Conservation (phyloP, 1,284 basidiomycete species). For the Papiliotrema laurentii region DNA sequence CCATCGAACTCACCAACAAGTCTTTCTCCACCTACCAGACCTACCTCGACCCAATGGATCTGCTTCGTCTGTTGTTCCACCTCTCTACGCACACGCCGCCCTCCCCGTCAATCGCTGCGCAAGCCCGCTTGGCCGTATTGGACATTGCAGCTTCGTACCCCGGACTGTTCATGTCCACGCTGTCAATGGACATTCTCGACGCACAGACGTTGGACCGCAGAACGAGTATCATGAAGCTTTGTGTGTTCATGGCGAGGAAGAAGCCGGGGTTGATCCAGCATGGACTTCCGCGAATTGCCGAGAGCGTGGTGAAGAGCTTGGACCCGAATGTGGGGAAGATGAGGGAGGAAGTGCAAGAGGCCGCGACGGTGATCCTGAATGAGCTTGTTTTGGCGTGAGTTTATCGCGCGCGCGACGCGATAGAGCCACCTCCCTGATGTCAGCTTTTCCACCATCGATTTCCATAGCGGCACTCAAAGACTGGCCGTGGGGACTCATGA, state of each 20-base stretch:
- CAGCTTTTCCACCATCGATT: constrained; percentile 88
- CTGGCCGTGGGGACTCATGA: constrained; percentile 92
- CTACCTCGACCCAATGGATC: constrained; percentile 84
- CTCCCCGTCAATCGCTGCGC: constrained; percentile 31
- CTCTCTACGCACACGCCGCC: constrained; percentile 71
- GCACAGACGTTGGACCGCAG: constrained; percentile 72
- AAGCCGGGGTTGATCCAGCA: constrained; percentile 80
- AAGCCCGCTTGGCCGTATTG: constrained; percentile 73
- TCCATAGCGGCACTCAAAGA: constrained; percentile 77
- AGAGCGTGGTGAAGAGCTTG: constrained; percentile 93
- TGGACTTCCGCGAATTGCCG: constrained; percentile 79
- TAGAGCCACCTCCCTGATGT: not conserved
- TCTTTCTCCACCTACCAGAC: constrained; percentile 94
- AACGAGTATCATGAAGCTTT: constrained; percentile 84
- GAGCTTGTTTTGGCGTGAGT: constrained; percentile 81
- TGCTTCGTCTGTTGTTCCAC: constrained; percentile 77
- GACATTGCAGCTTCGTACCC: constrained; percentile 80
- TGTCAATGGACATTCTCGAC: constrained; percentile 84
- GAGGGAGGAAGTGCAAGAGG: constrained; percentile 80
- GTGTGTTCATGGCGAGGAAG: constrained; percentile 92
- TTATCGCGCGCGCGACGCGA: not conserved
- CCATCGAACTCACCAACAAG: constrained; percentile 81
- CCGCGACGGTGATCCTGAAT: constrained; percentile 88
- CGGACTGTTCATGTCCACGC: constrained; percentile 89
- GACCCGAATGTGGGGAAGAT: constrained; percentile 82